A percentile compares a stretch with the other conserved stretches of the same genome.
Conservation (phyloP, 1,139 yeast genomes). For the Saccharomyces hybrid region DNA sequence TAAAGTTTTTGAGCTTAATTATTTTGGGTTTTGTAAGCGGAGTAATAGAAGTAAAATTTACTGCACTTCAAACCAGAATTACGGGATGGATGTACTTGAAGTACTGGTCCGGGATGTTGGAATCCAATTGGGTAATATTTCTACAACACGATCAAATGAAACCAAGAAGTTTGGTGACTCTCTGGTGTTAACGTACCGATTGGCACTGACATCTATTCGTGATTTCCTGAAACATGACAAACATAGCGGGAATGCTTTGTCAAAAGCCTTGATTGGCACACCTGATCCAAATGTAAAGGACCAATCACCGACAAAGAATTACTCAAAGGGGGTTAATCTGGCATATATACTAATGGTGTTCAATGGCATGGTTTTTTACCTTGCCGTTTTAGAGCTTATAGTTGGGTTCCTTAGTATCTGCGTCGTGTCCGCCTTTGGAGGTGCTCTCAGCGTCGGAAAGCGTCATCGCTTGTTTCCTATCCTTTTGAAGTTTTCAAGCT, state of each 20-base stretch:
- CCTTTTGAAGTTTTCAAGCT: conserved; percentile 6
- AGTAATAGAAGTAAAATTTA: conserved; percentile 11
- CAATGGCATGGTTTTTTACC: conserved; percentile 8
- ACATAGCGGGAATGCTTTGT: conserved; percentile 2
- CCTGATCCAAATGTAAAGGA: conserved; percentile 3
- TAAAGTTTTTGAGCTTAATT: conserved; percentile 21
- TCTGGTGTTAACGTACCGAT: conserved; percentile 17
- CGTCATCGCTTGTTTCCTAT: conserved; percentile 8
- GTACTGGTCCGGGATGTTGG: conserved; percentile 28
- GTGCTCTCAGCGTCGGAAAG: conserved; percentile 9
- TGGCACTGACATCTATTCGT: conserved; percentile 14
- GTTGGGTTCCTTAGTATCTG: conserved; percentile 6
- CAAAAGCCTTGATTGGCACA: conserved; percentile 1
- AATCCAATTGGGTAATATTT: conserved; percentile 23
- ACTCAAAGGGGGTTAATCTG: conserved; percentile 12
- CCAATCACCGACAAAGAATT: background rate
- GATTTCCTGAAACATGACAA: conserved; percentile 11
- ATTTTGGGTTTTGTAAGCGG: conserved; percentile 26
- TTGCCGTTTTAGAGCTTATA: conserved; percentile 1
- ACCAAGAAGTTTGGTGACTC: conserved; percentile 24
- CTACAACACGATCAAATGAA: conserved; percentile 15
- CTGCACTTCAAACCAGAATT: conserved; percentile 18
- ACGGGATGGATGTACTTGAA: conserved; percentile 26
- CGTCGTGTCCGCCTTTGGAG: conserved; percentile 11
- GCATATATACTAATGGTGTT: conserved; percentile 12